Conservation (phyloP, 805 yeast genomes). For the Yamadazyma akitaensis region DNA sequence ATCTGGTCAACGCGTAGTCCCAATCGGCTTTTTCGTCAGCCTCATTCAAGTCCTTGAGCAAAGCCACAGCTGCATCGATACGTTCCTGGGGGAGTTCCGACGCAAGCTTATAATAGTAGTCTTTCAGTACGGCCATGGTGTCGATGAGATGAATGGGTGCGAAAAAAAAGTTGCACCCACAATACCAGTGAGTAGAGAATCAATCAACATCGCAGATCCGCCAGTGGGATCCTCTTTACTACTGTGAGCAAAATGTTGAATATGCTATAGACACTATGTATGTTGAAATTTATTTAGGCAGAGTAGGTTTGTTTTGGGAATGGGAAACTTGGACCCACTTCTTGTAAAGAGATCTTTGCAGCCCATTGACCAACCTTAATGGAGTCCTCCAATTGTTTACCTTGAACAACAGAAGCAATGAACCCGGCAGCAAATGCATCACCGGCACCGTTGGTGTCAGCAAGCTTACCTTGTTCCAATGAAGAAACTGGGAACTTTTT, state of each 20-base stretch:
- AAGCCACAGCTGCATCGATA: slow-evolving; percentile 61
- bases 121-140: slow-evolving; percentile 50
- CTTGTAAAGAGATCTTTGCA: slow-evolving; percentile 87
- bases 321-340: slow-evolving; percentile 93
- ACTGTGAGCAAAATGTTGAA: slow-evolving; percentile 8
- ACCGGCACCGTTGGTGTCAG: slow-evolving; percentile 98
- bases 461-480: slow-evolving; percentile 62
- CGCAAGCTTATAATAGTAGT: slow-evolving; percentile 72
- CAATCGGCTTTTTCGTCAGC: slow-evolving; percentile 55
- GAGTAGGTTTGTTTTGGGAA: slow-evolving; percentile 58
- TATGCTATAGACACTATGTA: slow-evolving; percentile 13
- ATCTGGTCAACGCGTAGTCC: slow-evolving; percentile 75
- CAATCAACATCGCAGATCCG: too few species aligned
- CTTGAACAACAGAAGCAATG: slow-evolving; percentile 80
- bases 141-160: slow-evolving; percentile 6
- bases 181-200: too few species aligned
- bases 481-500: slow-evolving; percentile 66
- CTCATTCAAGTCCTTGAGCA: slow-evolving; percentile 56
- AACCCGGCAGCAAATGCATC: slow-evolving; percentile 98
- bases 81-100: slow-evolving; percentile 75
- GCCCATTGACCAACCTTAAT: slow-evolving; percentile 95
- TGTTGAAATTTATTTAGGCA: slow-evolving; percentile 23
- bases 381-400: slow-evolving; percentile 55
- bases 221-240: neutral
- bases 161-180: neutral